Base-by-base conservation (phyloP, 345 rosid genomes). In the Hirschfeldia incana region DNA sequence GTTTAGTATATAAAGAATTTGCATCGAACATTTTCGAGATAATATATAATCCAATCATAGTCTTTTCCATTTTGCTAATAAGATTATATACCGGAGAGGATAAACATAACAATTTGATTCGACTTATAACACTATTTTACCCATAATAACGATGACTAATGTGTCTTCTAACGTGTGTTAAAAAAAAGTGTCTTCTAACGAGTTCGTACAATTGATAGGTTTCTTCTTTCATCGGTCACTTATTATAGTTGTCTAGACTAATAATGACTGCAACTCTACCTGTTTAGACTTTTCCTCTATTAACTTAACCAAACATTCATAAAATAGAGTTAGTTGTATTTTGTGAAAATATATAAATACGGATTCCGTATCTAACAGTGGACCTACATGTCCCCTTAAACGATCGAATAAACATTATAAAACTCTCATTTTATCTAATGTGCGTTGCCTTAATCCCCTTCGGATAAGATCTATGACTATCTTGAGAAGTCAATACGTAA, bases 401-500 rank as follows among this genome's bases (percentile, higher is more conserved):
- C 60, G 49, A 69, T 39, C 29, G 30, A 60, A 60, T 69, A 11
- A 76, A 49, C 26, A 51, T 8, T 70, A 74, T 65, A 64, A 74
- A 62, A 62, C 33, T 60, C 42, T 53, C 39, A 1, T 3, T 5
- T 12, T 36, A 44, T 36, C 8, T 36, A 37, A 44, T 32, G 46
- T 59, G 46, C 34, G 11, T 26, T 65, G 60, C 8, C 57, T n/a
- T 42, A 27, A 64, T 44, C 36, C 51, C 64, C 9, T 75, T 66
- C 42, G 72, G 78, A 75, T 75, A 75, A 75, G 79, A 68, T 76
- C 60, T 76, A 66, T 55, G 73, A 67, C 78, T 68, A 68, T 69
- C 61, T 69, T 8, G 0, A 8, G 12, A 60, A 76, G 79, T 76
- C 79, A 60, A 42, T 37, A 67, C 3, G 17, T 39, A 4, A 39